Conservation (phyloP, 1,284 basidiomycete genomes). For the Heterobasidion annosum region DNA sequence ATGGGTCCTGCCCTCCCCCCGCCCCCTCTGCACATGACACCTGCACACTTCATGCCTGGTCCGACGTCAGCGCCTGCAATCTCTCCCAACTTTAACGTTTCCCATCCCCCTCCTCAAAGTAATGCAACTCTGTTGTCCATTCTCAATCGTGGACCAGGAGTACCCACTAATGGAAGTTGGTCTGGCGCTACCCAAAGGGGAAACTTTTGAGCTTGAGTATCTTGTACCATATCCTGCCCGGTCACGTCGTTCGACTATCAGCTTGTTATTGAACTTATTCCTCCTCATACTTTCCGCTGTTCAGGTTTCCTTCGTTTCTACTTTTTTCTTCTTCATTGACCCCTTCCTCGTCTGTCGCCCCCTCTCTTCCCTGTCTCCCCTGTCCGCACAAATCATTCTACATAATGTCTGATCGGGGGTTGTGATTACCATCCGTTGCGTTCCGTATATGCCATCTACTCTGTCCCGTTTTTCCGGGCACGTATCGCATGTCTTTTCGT, state of each 20-base stretch:
- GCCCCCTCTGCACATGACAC: conserved; percentile 9
- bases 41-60: conserved; percentile 7
- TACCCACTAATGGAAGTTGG: conserved; percentile 8
- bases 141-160: conserved; percentile 14
- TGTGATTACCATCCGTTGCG: background rate
- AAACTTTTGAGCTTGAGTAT: background rate
- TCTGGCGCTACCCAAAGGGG: background rate
- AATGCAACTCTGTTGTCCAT: conserved; percentile 25
- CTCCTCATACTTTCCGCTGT: background rate
- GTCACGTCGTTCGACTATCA: background rate
- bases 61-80: conserved; percentile 13
- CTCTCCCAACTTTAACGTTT: conserved; percentile 12
- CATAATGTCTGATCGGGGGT: background rate
- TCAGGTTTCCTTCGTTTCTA: background rate
- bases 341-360: background rate
- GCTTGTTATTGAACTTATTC: background rate
- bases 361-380: background rate
- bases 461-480: background rate
- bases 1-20: conserved; percentile 6
- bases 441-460: background rate
- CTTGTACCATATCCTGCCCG: background rate
- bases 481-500: background rate
- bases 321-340: background rate
- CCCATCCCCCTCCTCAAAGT: conserved; percentile 10
- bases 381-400: background rate